Base-by-base conservation (phyloP, 2,329 filamentous ascomycete genomes). In the Pestalotiopsis sp. region DNA sequence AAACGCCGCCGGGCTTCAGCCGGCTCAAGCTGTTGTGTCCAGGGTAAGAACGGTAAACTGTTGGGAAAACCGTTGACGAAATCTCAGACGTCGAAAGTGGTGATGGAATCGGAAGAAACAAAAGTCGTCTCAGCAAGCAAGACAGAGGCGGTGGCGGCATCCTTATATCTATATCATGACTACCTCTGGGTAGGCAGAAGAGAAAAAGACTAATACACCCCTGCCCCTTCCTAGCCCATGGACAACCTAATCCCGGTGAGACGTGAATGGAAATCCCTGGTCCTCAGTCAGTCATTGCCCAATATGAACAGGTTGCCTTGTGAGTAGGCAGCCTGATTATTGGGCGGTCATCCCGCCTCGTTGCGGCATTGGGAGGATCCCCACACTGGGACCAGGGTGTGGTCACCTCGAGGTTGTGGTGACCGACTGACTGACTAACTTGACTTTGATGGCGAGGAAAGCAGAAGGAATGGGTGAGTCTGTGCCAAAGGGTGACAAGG, bases 341-440 rank as follows among this genome's bases (percentile, higher is more conserved):
- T 62, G 57, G 66, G 66, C 61, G 66, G 66, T 67, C 66, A 67
- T 67, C 38, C 66, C 39, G 66, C 66, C 57, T 58, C 66, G 61
- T 49, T 58, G 57, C 17, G 31, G 20, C 25, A n/a, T 63, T 27
- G 66, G 20, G 52, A 58, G 61, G n/a, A 62, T 36, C 59, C 66
- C 23, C 20, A 49, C 36, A 56, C n/a, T 58, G 66, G 57, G 52
- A 31, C 25, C 4, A 52, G 45, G 45, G 45, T n/a, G 17, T 17
- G 45, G n/a, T 52, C 11, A 17, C 45, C 17, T 52, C 20, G 31
- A 36, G 31, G 31, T 36, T 36, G 31, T 36, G 31, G 31, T 36
- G 31, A 36, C 31, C 31, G 31, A 36, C 31, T 36, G 31, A 36
- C 31, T 36, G 31, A 36, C 31, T 36, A 36, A 52, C 45, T 20